Evolutionary conservation across 441 rosid genomes (phyloP), one percentile per base, ranked within the genome.

Genomic region (Flueggea neowawraea): DNA sequence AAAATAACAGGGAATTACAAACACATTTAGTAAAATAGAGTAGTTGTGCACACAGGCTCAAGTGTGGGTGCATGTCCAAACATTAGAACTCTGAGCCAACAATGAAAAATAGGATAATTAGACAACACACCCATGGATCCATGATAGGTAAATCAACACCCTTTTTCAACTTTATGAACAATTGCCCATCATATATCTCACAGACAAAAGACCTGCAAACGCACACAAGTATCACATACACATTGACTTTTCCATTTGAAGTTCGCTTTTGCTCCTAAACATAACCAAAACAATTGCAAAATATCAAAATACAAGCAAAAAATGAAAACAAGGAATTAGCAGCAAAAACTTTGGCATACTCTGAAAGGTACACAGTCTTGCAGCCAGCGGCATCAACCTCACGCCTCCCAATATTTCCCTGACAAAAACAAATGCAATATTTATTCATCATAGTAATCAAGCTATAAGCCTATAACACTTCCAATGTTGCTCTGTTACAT

Each of bases 311-410:
- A 22, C 28, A 22, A 22, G 17, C 16, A 31, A 50, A 12, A 74
- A 62, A 39, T 12, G 60, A 10, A 52, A 36, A 57, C 72, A 22
- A 22, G 28, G 28, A 22, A 22, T 22, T 22, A 22, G 28, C 28
- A 22, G 28, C 28, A 22, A 22, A 22, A 22, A 22, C 28, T 22
- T 22, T 22, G 28, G 28, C 98, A 57, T 90, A 94, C 99, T 86
- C 96, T 16, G 94, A 91, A 15, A 94, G 88, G 72, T 76, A 87
- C 15, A 91, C 84, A 2, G 96, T 89, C 74, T 74, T 87, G 73
- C 96, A 91, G 54, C 81, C 90, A 43, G 94, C 85, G 60, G 87
- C 96, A 81, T 89, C 92, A 77, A 86, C 73, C 76, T 94, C 97
- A 3, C 70, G 77, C 76, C 83, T 82, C 61, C 92, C 92, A 3